Evolutionary conservation across 176 grass and related monocot species (phyloP).

Genomic region (Cymbopogon citratus): DNA sequence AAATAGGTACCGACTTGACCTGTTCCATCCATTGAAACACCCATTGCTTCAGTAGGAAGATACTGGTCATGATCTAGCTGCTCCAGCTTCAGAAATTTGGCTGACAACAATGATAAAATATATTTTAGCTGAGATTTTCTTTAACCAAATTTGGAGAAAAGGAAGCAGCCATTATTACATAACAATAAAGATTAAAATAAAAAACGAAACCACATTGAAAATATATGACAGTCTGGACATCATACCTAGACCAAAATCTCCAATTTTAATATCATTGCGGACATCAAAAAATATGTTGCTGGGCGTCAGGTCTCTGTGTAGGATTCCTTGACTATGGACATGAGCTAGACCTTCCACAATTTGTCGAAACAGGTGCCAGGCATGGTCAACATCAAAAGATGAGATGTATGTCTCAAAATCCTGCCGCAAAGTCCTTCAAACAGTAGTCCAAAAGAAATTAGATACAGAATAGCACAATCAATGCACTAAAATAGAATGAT

Average conservation of each 20-base stretch:
- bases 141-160: neutral
- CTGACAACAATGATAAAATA: conserved; percentile 42
- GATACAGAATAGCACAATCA: neutral
- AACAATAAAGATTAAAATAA: conserved; percentile 12
- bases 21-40: conserved; percentile 84
- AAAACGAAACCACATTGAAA: conserved; percentile 18
- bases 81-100: conserved; percentile 94
- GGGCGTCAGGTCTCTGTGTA: conserved; percentile 93
- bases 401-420: conserved; percentile 80
- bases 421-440: conserved; percentile 71
- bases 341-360: conserved; percentile 95
- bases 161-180: neutral
- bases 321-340: conserved; percentile 98
- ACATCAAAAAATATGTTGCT: conserved; percentile 99
- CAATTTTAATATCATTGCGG: conserved; percentile 89
- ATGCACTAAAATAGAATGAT: neutral
- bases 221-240: conserved; percentile 17
- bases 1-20: conserved; percentile 97
- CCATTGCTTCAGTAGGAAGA: conserved; percentile 73
- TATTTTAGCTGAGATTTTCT: conserved; percentile 26
- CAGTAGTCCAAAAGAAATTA: neutral
- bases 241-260: conserved; percentile 51
- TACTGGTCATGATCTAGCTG: conserved; percentile 86
- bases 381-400: conserved; percentile 68
- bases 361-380: conserved; percentile 93